Conservation (phyloP, 2,329 filamentous ascomycete species). For the Hymenoscyphus scutula region DNA sequence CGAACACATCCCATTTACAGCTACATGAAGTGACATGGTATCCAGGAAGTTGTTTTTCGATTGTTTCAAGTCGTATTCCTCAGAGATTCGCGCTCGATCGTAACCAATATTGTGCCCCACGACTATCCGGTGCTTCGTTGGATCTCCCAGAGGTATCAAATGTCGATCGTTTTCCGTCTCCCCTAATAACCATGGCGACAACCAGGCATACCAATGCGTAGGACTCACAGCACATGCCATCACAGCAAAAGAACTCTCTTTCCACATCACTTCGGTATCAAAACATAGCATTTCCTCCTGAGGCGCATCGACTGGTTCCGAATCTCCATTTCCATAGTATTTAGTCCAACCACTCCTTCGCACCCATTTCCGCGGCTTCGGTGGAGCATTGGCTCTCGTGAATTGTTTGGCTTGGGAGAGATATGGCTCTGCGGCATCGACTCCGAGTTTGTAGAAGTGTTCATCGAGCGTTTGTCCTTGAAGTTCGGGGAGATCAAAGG, state of each 20-base stretch:
- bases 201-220: constrained; percentile 93
- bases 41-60: constrained; percentile 86
- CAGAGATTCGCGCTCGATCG: constrained; percentile 80
- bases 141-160: constrained; percentile 82
- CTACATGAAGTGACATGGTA: constrained; percentile 97
- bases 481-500: constrained; percentile 78
- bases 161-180: constrained; percentile 77
- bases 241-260: constrained; percentile 85
- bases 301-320: constrained; percentile 72
- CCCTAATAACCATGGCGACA: constrained; percentile 90
- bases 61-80: constrained; percentile 85
- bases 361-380: constrained; percentile 69
- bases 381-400: constrained; percentile 57
- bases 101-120: constrained; percentile 96
- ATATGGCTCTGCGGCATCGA: constrained; percentile 84
- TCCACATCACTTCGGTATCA: constrained; percentile 96
- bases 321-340: constrained; percentile 72
- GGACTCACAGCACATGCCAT: constrained; percentile 94
- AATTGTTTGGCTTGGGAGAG: constrained; percentile 73
- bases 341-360: constrained; percentile 88
- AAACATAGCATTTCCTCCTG: constrained; percentile 83
- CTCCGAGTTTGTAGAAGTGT: constrained; percentile 86
- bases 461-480: constrained; percentile 84
- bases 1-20: constrained; percentile 98
- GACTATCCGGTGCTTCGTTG: constrained; percentile 68